Conservation (phyloP, 2,329 filamentous ascomycete genomes). For the Trichoderma brevicompactum region DNA sequence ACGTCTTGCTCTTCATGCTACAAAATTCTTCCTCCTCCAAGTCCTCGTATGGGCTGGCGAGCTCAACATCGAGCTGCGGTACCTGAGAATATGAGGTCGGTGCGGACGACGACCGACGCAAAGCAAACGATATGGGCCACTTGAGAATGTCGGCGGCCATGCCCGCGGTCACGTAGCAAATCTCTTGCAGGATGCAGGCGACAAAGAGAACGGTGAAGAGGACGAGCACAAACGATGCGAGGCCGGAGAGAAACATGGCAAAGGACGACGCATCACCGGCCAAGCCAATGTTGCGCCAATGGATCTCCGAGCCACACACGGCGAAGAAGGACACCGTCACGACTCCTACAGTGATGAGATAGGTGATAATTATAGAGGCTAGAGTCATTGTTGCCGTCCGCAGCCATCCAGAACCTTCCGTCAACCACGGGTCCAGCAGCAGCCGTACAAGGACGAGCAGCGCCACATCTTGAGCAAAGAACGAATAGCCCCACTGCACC, state of each 20-base stretch:
- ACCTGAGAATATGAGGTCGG: constrained; percentile 17
- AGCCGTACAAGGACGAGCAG: constrained; percentile 33
- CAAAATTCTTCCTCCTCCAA: constrained; percentile 17
- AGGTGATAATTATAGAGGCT: constrained; percentile 32
- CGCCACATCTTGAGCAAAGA: constrained; percentile 36
- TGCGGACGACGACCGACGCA: constrained; percentile 12
- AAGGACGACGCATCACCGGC: constrained; percentile 36
- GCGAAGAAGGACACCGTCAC: constrained; percentile 41
- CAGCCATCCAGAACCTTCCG: constrained; percentile 1
- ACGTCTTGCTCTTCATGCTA: constrained; percentile 9
- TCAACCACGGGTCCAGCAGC: constrained; percentile 29
- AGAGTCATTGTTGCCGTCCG: background rate
- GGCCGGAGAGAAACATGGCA: constrained; percentile 36
- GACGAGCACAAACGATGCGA: constrained; percentile 32
- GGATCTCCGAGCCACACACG: constrained; percentile 38
- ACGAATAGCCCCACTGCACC: constrained; percentile 35
- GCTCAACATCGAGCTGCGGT: constrained; percentile 27
- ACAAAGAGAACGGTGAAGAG: constrained; percentile 28
- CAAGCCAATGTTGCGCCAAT: constrained; percentile 39
- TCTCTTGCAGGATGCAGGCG: constrained; percentile 35
- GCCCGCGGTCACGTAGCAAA: constrained; percentile 32
- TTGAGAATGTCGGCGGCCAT: constrained; percentile 33
- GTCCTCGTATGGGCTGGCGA: constrained; percentile 5
- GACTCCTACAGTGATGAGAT: constrained; percentile 30
- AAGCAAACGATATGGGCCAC: constrained; percentile 30